Evolutionary conservation across 1,284 basidiomycete species (phyloP).

Genomic region (Ustilago tritici): DNA sequence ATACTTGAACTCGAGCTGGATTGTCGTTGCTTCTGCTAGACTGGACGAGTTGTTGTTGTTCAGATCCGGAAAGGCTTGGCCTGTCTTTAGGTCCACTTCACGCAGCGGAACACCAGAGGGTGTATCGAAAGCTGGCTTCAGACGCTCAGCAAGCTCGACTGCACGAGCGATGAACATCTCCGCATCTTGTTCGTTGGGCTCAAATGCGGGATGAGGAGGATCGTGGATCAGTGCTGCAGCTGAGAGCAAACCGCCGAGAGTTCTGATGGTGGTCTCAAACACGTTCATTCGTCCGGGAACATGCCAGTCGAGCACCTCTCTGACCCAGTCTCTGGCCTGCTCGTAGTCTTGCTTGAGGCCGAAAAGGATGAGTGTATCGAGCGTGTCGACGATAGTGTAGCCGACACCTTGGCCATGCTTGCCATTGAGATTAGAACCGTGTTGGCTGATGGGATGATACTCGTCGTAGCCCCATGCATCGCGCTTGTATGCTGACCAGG

Average conservation of each 20-base stretch:
- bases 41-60: conserved; percentile 79
- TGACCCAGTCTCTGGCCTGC: conserved; percentile 83
- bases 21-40: conserved; percentile 74
- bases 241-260: conserved; percentile 84
- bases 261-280: conserved; percentile 89
- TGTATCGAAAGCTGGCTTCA: conserved; percentile 80
- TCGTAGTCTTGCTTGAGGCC: conserved; percentile 82
- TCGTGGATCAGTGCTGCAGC: conserved; percentile 71
- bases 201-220: conserved; percentile 50
- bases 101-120: conserved; percentile 84
- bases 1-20: conserved; percentile 78
- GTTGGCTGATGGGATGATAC: conserved; percentile 63
- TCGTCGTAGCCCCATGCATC: conserved; percentile 69
- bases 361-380: conserved; percentile 87
- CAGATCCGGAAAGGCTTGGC: conserved; percentile 76
- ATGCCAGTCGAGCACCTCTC: conserved; percentile 79
- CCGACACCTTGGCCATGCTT: conserved; percentile 55
- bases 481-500: conserved; percentile 63
- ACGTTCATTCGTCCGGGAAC: conserved; percentile 85
- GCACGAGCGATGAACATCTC: conserved; percentile 68
- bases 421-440: conserved; percentile 60
- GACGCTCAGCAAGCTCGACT: conserved; percentile 82
- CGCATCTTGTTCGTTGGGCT: conserved; percentile 52
- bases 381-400: conserved; percentile 69
- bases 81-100: conserved; percentile 79